A percentile compares a stretch with the other conserved stretches of the same genome.
Conservation (phyloP, 108 stramenopile species). For the Fistulifera pelliculosa region DNA sequence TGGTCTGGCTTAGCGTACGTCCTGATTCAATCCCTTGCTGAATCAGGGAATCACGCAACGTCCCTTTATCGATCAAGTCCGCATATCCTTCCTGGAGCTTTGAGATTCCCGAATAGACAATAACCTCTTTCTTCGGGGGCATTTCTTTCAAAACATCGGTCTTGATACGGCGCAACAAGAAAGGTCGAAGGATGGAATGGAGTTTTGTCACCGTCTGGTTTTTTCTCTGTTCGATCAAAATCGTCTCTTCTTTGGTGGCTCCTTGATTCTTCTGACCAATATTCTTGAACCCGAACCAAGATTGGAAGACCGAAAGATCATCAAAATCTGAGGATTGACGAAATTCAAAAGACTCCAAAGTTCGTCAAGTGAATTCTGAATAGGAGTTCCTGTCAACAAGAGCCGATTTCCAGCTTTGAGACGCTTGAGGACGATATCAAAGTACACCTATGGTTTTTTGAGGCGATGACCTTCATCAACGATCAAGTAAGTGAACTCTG, state of each 20-base stretch:
- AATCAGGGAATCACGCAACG: slow-evolving; percentile 57
- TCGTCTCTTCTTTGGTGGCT: slow-evolving; percentile 83
- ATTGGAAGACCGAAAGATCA: slow-evolving; percentile 92
- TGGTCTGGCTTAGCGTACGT: slow-evolving; percentile 76
- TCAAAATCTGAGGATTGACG: slow-evolving; percentile 96
- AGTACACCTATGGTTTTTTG: slow-evolving; percentile 93
- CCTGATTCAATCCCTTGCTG: slow-evolving; percentile 67
- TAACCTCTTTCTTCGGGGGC: slow-evolving; percentile 93
- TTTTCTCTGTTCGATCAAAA: slow-evolving; percentile 81
- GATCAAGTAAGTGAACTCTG: slow-evolving; percentile 84
- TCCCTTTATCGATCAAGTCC: slow-evolving; percentile 76
- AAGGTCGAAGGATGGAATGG: slow-evolving; percentile 95
- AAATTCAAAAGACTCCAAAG: slow-evolving; percentile 98
- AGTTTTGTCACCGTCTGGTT: slow-evolving; percentile 91
- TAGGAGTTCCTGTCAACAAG: slow-evolving; percentile 97
- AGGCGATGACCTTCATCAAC: slow-evolving; percentile 98
- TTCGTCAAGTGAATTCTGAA: slow-evolving; percentile 90
- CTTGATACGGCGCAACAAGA: slow-evolving; percentile 92
- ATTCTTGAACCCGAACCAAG: slow-evolving; percentile 96
- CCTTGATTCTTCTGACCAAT: slow-evolving; percentile 86
- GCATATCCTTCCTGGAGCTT: slow-evolving; percentile 81
- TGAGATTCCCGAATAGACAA: slow-evolving; percentile 93
- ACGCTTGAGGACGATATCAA: slow-evolving; percentile 86
- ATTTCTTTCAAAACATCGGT: slow-evolving; percentile 83
- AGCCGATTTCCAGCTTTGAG: slow-evolving; percentile 80